Conservation (phyloP, 768 basidiomycete genomes). For the Pisolithus tinctorius region DNA sequence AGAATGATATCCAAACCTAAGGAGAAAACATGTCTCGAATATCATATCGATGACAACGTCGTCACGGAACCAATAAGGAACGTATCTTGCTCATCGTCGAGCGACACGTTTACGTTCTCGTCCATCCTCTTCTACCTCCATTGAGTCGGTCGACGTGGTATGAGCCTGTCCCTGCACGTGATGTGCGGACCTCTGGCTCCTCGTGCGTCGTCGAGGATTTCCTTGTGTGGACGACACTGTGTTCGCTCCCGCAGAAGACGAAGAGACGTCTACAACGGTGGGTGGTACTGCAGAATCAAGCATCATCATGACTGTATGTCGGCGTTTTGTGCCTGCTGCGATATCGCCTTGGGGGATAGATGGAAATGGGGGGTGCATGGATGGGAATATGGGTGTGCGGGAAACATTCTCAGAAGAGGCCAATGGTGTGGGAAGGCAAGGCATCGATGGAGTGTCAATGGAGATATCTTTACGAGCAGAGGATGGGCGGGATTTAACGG, state of each 20-base stretch:
- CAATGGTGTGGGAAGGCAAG: constrained; percentile 18
- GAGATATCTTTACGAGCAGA: constrained; percentile 22
- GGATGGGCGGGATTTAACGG: constrained; percentile 23
- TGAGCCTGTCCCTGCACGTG: constrained; percentile 34
- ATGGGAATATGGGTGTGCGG: constrained; percentile 17
- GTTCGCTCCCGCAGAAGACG: constrained; percentile 17
- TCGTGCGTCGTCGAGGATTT: constrained; percentile 46
- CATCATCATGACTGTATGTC: constrained; percentile 77
- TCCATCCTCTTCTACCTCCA: constrained; percentile 74
- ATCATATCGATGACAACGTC: too few relatives aligned
- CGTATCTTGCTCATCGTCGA: constrained; percentile 38
- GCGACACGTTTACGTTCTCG: constrained; percentile 71
- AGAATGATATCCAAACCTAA: too few relatives aligned
- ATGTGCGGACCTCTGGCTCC: constrained; percentile 39
- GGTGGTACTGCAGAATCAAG: constrained; percentile 47
- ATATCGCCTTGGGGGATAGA: constrained; percentile 30
- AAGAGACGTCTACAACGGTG: constrained; percentile 29
- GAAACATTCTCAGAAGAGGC: constrained; percentile 24
- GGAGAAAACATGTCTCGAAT: too few relatives aligned
- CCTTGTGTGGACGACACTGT: constrained; percentile 26
- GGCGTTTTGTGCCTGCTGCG: constrained; percentile 59
- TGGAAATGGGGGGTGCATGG: constrained; percentile 4
- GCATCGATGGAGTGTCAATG: constrained; percentile 12
- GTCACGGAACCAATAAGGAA: too few relatives aligned
- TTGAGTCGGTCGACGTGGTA: constrained; percentile 40